Base-by-base conservation (phyloP, 139 green algal genomes). In the Spirogloea muscicola region DNA sequence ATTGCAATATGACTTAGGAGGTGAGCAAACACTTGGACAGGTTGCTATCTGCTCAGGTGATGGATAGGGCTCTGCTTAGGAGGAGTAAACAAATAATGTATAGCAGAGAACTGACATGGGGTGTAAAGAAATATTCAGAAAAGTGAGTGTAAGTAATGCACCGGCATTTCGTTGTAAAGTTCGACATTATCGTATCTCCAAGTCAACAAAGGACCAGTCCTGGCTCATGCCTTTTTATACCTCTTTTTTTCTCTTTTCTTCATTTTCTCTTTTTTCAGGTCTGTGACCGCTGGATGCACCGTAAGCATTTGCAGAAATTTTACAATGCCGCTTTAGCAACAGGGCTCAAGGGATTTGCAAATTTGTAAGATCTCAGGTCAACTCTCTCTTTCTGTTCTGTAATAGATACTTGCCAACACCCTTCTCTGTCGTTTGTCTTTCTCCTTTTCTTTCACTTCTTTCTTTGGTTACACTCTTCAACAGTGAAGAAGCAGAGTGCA, bases 211-310 rank as follows among this genome's bases (percentile, higher is more conserved):
- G n/a, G n/a, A n/a, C n/a, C n/a, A n/a, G n/a, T n/a, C n/a, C n/a
- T n/a, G n/a, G n/a, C n/a, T n/a, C n/a, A n/a, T n/a, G n/a, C n/a
- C n/a, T n/a, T n/a, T n/a, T n/a, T 39, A 62, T 33, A 62, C 7
- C 38, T 21, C 31, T 64, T 25, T n/a, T 13, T 25, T 39, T 43
- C 13, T 16, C 0, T n/a, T 0, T 18, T 0, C 36, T 43, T 2
- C 33, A 37, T 2, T 13, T n/a, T n/a, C 3, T 3, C 9, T 18
- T 1, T 3, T 2, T 9, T 0, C 67, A 76, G 67, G 27, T 76
- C 0, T 80, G 72, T 67, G 72, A 80, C 67, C 36, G 72, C 0
- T 74, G 48, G 48, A 79, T 80, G 31, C 60, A 64, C 68, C 42
- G 65, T 34, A 27, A 25, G 25, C 34, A 43, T 6, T 7, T 49